phyloP scores from a whole-genome alignment of 306 rosid genomes.

The Sicyos edulis region DNA sequence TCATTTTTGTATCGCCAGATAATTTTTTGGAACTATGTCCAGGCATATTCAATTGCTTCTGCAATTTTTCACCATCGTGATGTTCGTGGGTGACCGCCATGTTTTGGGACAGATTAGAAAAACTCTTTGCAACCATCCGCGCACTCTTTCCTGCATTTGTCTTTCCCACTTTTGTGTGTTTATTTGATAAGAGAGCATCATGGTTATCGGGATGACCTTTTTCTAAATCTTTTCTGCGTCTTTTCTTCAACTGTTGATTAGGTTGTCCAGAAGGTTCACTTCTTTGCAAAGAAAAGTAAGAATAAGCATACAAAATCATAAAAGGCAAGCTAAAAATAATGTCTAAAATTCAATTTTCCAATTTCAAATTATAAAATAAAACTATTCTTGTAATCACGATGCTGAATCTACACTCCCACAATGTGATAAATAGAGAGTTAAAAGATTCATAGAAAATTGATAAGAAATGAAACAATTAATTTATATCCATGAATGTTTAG shows the following conservation, averaged over 20 bases:
- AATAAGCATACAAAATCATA: background rate
- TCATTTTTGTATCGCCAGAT: conserved; percentile 46
- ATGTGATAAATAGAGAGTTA: background rate
- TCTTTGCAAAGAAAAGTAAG: conserved; percentile 33
- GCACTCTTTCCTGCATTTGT: conserved; percentile 51
- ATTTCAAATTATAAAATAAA: background rate
- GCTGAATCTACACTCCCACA: background rate
- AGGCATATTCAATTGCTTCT: conserved; percentile 40
- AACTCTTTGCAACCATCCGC: conserved; percentile 39
- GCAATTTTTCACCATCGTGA: conserved; percentile 45
- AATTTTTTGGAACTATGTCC: conserved; percentile 51
- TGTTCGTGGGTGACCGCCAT: conserved; percentile 40
- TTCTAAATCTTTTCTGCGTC: conserved; percentile 73
- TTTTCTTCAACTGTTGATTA: conserved; percentile 86
- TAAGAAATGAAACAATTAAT: too few species aligned
- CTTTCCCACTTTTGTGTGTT: conserved; percentile 58
- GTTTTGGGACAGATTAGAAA: conserved; percentile 40
- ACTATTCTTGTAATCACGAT: background rate
- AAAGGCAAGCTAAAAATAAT: background rate
- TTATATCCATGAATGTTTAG: too few species aligned
- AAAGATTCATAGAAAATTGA: background rate
- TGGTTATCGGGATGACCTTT: conserved; percentile 57
- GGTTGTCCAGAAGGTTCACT: conserved; percentile 56
- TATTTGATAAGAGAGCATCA: conserved; percentile 44
- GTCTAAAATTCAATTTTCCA: background rate